Evolutionary conservation across 1,139 yeast species (phyloP), one percentile per base, ranked within the genome.

Genomic region (Barnettozyma hawaiiensis): DNA sequence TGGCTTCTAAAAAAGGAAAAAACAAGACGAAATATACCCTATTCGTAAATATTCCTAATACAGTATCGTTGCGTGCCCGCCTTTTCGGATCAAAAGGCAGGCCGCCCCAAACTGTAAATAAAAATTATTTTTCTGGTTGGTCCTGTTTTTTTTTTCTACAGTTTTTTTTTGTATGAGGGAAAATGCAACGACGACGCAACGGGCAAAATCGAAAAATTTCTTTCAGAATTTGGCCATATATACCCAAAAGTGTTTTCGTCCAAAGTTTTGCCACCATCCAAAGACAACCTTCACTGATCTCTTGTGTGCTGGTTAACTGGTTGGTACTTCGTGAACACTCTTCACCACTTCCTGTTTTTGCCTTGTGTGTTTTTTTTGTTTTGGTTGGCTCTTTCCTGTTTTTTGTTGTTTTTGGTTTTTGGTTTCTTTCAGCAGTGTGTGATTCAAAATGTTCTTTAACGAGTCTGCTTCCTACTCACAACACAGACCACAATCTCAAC

Each of bases 401-500:
- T 20, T 32, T 10, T 19, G 23, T 35, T 22, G 21, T 35, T 32
- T 32, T 32, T 20, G n/a, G 35, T 22, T 29, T n/a, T 29, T 29
- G 11, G 34, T 37, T 19, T 28, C 27, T 16, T 31, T 31, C 24
- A 14, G 11, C n/a, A n/a, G n/a, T n/a, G n/a, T 31, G n/a, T 31
- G 24, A n/a, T 20, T 20, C 20, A 35, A 8, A 35, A 35, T 35
- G 39, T 35, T 32, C 7, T 39, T 29, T 28, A 29, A 19, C 42
- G 36, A 39, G 35, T 20, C 24, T 29, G 14, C 34, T n/a, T 10
- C 39, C 15, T 26, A 21, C 5, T 31, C 35, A 2, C 40, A 37
- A 21, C 40, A 31, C 16, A 31, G 40, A 18, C 32, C 27, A 6
- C 35, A 36, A 14, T 20, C 31, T 9, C 41, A 38, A 16, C 62